A percentile compares a stretch with the other conserved stretches of the same genome.
Evolutionary conservation across 2,329 filamentous ascomycete species (phyloP).

Genomic region (Colletotrichum somersetense): DNA sequence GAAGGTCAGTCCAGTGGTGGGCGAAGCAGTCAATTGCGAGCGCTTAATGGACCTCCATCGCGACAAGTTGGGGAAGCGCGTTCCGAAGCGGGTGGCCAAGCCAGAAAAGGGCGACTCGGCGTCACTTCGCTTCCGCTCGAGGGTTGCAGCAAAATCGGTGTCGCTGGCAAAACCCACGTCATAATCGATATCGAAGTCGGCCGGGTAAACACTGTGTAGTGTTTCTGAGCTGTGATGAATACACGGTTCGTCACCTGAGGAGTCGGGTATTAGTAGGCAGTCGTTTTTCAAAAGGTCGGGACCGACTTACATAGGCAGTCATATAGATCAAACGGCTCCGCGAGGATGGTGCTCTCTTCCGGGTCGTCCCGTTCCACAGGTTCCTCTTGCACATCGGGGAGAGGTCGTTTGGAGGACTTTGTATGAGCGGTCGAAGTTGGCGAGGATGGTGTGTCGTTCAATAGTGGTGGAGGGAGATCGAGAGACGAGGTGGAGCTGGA

Average conservation of each 20-base stretch:
- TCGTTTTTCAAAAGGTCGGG: not conserved
- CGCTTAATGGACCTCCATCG: slow-evolving; percentile 64
- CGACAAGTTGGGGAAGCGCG: slow-evolving; percentile 67
- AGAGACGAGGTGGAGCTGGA: slow-evolving; percentile 85
- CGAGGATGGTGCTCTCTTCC: slow-evolving; percentile 65
- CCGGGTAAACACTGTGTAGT: slow-evolving; percentile 55
- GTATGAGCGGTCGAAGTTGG: slow-evolving; percentile 57
- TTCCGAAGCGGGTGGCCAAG: slow-evolving; percentile 74
- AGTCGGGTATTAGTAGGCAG: slow-evolving; percentile 40
- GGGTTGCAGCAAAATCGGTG: slow-evolving; percentile 63
- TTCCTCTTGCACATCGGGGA: slow-evolving; percentile 90
- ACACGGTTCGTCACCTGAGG: slow-evolving; percentile 72
- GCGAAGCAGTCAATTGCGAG: slow-evolving; percentile 62
- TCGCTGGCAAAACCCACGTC: slow-evolving; percentile 77
- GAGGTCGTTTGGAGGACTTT: slow-evolving; percentile 72
- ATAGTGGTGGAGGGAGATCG: slow-evolving; percentile 67
- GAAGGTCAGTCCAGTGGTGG: slow-evolving; percentile 85
- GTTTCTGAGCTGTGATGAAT: slow-evolving; percentile 64
- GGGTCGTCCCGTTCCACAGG: slow-evolving; percentile 72
- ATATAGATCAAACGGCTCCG: slow-evolving; percentile 63
- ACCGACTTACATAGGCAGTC: slow-evolving; percentile 79
- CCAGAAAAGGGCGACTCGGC: slow-evolving; percentile 71
- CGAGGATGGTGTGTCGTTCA: slow-evolving; percentile 65
- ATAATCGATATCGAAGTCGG: slow-evolving; percentile 68
- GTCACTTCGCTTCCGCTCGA: slow-evolving; percentile 67